Conservation (phyloP, 2,329 filamentous ascomycete species). For the Colletotrichum cuscutae region DNA sequence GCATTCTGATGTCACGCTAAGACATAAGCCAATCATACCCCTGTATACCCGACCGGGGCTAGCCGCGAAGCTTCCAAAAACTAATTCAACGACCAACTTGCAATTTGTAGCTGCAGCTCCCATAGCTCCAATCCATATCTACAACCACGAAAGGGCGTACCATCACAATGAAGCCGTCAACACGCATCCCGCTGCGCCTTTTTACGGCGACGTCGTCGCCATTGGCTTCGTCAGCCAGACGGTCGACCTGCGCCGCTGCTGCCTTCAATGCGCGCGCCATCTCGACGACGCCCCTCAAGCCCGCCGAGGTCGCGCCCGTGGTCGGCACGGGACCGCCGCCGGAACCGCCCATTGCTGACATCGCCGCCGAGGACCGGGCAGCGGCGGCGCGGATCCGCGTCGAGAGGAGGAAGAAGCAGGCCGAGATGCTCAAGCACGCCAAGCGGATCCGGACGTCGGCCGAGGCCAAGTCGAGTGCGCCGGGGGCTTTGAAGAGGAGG, state of each 20-base stretch:
- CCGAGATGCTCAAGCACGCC: conserved; percentile 63
- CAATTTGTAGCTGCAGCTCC: not conserved
- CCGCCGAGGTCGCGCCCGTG: conserved; percentile 62
- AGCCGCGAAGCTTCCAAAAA: conserved; percentile 27
- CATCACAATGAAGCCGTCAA: conserved; percentile 53
- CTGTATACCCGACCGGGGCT: not conserved
- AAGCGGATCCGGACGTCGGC: conserved; percentile 54
- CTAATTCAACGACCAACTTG: conserved; percentile 12
- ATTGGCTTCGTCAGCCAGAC: conserved; percentile 39
- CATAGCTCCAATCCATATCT: not conserved
- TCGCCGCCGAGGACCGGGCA: conserved; percentile 46
- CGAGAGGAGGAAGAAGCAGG: conserved; percentile 63
- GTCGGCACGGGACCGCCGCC: conserved; percentile 70
- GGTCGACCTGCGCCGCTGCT: conserved; percentile 35
- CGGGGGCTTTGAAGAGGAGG: conserved; percentile 68
- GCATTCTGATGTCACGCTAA: conserved; percentile 19
- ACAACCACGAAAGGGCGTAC: not conserved
- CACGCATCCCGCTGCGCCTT: conserved; percentile 49
- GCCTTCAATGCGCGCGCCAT: conserved; percentile 41
- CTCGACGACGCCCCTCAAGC: conserved; percentile 40
- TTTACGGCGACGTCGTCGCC: conserved; percentile 37
- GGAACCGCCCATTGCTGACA: conserved; percentile 59
- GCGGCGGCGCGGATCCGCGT: conserved; percentile 49
- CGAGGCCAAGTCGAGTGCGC: conserved; percentile 49
- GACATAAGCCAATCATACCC: conserved; percentile 19